These are phyloP conservation scores for Hirsutella thompsonii DNA, from an alignment of 2,329 filamentous ascomycete species.

Conservation along the genomic window DNA sequence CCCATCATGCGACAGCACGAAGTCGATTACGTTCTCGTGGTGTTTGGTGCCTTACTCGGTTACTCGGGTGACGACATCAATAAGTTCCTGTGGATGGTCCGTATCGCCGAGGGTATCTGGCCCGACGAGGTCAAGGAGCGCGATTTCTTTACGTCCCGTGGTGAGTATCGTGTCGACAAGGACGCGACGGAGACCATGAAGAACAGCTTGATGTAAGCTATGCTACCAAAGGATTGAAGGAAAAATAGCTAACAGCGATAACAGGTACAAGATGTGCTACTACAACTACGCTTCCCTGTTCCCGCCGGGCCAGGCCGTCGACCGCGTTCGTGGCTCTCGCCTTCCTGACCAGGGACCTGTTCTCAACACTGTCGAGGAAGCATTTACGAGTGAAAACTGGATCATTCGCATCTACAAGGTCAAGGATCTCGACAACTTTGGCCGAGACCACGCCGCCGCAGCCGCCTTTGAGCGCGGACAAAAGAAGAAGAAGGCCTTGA, in stretches of 20 bases:
- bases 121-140: conserved; percentile 98
- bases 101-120: conserved; percentile 98
- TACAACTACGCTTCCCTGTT: conserved; percentile 93
- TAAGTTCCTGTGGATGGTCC: conserved; percentile 99
- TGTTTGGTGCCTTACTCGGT: conserved; percentile 89
- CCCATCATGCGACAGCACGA: conserved; percentile 97
- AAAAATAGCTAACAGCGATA: not conserved
- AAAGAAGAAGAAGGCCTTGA: conserved; percentile 69
- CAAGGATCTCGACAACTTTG: conserved; percentile 95
- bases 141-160: conserved; percentile 84
- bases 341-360: conserved; percentile 77
- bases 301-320: conserved; percentile 77
- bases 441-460: conserved; percentile 64
- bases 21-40: conserved; percentile 95
- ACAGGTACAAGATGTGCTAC: conserved; percentile 99
- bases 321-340: conserved; percentile 72
- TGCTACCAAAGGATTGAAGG: not conserved
- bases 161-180: conserved; percentile 92
- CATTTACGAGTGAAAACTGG: conserved; percentile 99
- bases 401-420: conserved; percentile 99
- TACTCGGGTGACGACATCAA: conserved; percentile 99
- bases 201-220: conserved; percentile 91
- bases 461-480: conserved; percentile 64
- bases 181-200: conserved; percentile 93
- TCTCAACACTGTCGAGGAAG: conserved; percentile 85